phyloP scores from a whole-genome alignment of 1,139 yeast species.

The Taphrina wiesneri region DNA sequence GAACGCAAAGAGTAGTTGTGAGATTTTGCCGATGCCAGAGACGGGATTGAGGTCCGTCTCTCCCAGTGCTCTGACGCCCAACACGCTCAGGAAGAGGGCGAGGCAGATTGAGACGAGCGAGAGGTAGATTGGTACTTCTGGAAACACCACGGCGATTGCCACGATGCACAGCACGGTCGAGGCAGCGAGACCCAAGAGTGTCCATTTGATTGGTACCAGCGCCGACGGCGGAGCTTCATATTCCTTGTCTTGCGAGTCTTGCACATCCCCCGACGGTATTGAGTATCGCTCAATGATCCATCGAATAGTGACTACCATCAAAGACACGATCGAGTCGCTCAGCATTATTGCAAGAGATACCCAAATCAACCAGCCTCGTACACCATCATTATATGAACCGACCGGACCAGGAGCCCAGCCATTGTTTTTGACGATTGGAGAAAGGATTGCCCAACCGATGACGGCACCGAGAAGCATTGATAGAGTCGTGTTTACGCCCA shows the following conservation, averaged over 20 bases:
- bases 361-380: constrained; percentile 98
- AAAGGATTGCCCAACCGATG: constrained; percentile 86
- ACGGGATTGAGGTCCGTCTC: constrained; percentile 97
- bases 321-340: constrained; percentile 82
- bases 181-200: constrained; percentile 60
- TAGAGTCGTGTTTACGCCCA: constrained; percentile 90
- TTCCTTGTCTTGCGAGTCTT: constrained; percentile 46
- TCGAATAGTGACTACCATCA: constrained; percentile 58
- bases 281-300: constrained; percentile 27
- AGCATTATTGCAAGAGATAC: constrained; percentile 90
- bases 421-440: constrained; percentile 67
- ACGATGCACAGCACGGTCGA: constrained; percentile 69
- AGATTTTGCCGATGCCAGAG: constrained; percentile 90
- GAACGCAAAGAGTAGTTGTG: constrained; percentile 82
- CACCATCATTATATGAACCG: constrained; percentile 74
- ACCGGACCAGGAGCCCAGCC: constrained; percentile 91
- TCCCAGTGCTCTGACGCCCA: constrained; percentile 92
- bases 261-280: constrained; percentile 20
- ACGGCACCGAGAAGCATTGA: constrained; percentile 89
- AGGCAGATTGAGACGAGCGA: constrained; percentile 65
- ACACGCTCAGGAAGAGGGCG: constrained; percentile 74
- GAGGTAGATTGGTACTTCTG: constrained; percentile 67
- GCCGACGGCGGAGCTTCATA: constrained; percentile 51
- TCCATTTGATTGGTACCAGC: constrained; percentile 56
- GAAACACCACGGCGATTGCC: constrained; percentile 68